Percentiles rank a stretch among this genome's conserved stretches.
phyloP scores from a whole-genome alignment of 176 grass and related monocot genomes.

The Hordeum vulgare region MorexV3_pseudomolecules_assembly NC_058522.1:335148713-335149212 shows the following conservation, averaged over 20 bases:
- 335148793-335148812: neutral
- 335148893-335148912: neutral
- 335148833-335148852: conserved; percentile 15
- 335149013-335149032: neutral
- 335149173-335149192: too few species aligned
- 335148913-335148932: neutral
- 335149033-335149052: neutral
- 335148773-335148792: neutral
- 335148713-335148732: neutral
- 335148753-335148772: neutral
- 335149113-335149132: neutral
- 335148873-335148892: neutral
- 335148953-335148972: neutral
- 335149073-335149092: neutral
- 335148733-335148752: neutral
- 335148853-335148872: conserved; percentile 31
- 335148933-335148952: neutral
- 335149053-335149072: neutral
- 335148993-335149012: neutral
- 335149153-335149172: neutral
- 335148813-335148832: conserved; percentile 11
- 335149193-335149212: too few species aligned
- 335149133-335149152: neutral
- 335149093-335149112: neutral
- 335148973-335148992: neutral